Base-by-base conservation (phyloP, 2,329 filamentous ascomycete genomes). In the Paracoccidioides brasiliensis region DNA sequence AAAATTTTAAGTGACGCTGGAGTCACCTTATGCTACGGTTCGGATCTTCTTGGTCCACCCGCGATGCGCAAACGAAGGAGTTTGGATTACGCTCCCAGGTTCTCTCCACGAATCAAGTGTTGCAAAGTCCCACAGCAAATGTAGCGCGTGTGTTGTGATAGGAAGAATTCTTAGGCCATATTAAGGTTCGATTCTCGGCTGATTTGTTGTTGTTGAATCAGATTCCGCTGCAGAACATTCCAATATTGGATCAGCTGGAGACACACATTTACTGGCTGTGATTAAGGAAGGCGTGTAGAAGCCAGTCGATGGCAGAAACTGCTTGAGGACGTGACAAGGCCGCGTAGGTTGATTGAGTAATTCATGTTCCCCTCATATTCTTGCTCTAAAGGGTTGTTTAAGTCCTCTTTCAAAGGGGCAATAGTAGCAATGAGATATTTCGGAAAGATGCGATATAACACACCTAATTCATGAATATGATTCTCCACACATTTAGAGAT, bases 201-300 rank as follows among this genome's bases (percentile, higher is more conserved):
- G 80, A 83, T 64, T 46, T 83, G 44, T 59, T 82, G 35, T 66
- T 82, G 2, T 60, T 81, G 44, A 74, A 75, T 42, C 60, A 62
- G 44, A 81, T 81, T 60, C 80, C 80, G 2, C 64, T 83, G 53
- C 73, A 80, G n/a, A 74, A 82, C 61, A 73, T 82, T 15, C 70
- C 70, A 0, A 67, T 80, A 3, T 62, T 83, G 32, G 77, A 77
- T 57, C 61, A 68, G 43, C 74, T 74, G 2, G 74, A 80, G 52
- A n/a, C n/a, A 69, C 72, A 60, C 68, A 74, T 55, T 59, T 81
- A 6, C 59, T 80, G 45, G 74, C 70, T 2, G 78, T 81, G 1
- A 69, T 82, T 50, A 81, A 81, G 62, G 78, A 79, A 40, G 79
- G 0, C 68, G 75, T 12, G 69, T 80, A 14, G 72, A 52, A 52